Conservation (phyloP, 1,139 yeast genomes). For the Pichia sp. region DNA sequence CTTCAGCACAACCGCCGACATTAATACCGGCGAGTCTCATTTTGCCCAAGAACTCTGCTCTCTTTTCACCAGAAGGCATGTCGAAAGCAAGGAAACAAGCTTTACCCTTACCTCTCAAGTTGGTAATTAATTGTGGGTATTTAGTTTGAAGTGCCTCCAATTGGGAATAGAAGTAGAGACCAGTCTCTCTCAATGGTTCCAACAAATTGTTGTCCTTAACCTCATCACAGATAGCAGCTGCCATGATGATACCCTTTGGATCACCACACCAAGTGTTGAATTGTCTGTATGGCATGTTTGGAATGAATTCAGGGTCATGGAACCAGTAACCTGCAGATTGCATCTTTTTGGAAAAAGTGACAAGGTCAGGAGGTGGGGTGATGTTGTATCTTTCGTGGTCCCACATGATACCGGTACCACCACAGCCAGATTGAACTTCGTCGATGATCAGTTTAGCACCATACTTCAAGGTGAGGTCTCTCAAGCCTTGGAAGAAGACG, state of each 20-base stretch:
- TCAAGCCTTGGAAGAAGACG: conserved; percentile 70
- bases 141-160: conserved; percentile 47
- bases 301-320: conserved; percentile 64
- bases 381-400: conserved; percentile 80
- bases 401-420: conserved; percentile 82
- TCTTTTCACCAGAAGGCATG: conserved; percentile 45
- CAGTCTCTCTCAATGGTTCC: conserved; percentile 52
- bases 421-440: conserved; percentile 86
- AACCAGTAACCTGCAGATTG: conserved; percentile 84
- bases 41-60: conserved; percentile 55
- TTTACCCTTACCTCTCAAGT: conserved; percentile 68
- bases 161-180: conserved; percentile 54
- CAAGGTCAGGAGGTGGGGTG: conserved; percentile 71
- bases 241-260: conserved; percentile 71
- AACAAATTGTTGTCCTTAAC: conserved; percentile 56
- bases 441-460: conserved; percentile 70
- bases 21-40: conserved; percentile 63
- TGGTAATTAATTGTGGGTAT: conserved; percentile 47
- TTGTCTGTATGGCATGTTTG: conserved; percentile 72
- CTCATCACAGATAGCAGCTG: conserved; percentile 66
- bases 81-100: conserved; percentile 84
- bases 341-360: conserved; percentile 79
- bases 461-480: conserved; percentile 64
- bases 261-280: conserved; percentile 93
- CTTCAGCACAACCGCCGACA: conserved; percentile 77